phyloP scores from a whole-genome alignment of 768 basidiomycete genomes.

The Podaxis sp. region DNA sequence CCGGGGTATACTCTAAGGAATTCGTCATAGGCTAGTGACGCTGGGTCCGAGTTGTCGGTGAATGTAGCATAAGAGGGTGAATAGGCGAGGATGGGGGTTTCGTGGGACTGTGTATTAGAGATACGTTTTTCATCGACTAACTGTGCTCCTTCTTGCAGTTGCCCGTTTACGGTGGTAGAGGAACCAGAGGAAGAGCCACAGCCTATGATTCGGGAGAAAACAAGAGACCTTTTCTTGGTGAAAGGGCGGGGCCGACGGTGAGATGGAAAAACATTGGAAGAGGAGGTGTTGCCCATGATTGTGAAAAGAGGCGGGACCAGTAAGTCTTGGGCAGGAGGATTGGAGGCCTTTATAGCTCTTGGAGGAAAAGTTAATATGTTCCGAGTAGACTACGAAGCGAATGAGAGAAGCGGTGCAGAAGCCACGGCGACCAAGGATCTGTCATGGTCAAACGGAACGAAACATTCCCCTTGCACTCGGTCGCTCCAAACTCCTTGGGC shows the following conservation, averaged over 20 bases:
- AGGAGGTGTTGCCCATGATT: conserved; percentile 14
- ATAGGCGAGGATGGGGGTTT: conserved; percentile 12
- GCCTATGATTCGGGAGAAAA: conserved; percentile 10
- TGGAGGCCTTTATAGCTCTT: conserved; percentile 2
- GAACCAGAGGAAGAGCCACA: conserved; percentile 10
- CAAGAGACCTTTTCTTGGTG: background rate
- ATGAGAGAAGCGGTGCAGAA: background rate
- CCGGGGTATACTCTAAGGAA: conserved; percentile 45
- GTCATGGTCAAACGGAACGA: conserved; percentile 22
- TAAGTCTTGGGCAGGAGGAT: background rate
- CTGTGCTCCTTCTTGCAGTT: conserved; percentile 6
- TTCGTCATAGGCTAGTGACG: conserved; percentile 38
- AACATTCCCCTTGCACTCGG: conserved; percentile 12
- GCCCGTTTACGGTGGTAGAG: conserved; percentile 8
- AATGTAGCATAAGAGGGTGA: conserved; percentile 6
- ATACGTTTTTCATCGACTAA: conserved; percentile 6
- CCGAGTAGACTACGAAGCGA: background rate
- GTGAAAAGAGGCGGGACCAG: background rate
- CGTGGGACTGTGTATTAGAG: background rate
- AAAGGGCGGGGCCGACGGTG: background rate
- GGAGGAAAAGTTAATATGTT: background rate
- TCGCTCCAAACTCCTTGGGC: background rate
- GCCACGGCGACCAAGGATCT: conserved; percentile 15
- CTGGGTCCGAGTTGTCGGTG: conserved; percentile 19
- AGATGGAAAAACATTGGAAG: conserved; percentile 1